Evolutionary conservation across 179 eudicot species (phyloP), one percentile per base, ranked within the genome.

Genomic region (Beta macrorhiza): DNA sequence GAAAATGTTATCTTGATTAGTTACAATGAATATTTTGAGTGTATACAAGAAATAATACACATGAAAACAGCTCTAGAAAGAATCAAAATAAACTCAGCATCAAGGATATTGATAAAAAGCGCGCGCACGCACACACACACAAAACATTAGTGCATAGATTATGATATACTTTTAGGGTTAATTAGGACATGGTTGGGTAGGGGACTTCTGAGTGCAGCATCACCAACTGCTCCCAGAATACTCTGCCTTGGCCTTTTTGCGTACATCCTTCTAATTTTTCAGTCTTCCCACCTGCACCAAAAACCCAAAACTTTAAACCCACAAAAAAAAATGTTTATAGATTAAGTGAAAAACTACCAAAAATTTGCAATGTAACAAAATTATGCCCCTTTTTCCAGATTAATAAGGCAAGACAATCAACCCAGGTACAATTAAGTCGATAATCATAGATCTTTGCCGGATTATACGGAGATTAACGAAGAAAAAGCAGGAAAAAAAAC

Each of bases 201-300:
- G 49, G 86, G 86, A 71, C 25, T 25, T 29, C 61, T 71, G 12
- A 76, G 74, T 16, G 83, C 83, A 10, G 83, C 86, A 51, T 44
- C 74, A 29, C 86, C 86, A 4, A 83, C 86, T 44, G 5, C 72
- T 53, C 86, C 86, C 15, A 83, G 69, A 6, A 75, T 72, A 73
- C 19, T 80, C 74, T 62, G 67, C 29, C 80, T 82, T 12, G 72
- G n/a, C 2, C 72, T 72, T 61, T 19, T 65, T 70, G 74, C 15
- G 52, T 32, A 20, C 82, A 78, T 78, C 59, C 25, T 20, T 72
- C 57, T 45, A 63, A 61, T 61, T 67, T 57, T 71, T 68, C 11
- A 19, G 1, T 77, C n/a, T 64, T 37, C 15, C 51, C 53, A 67
- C 75, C 67, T 52, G 32, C 52, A 52, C 42, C 69, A 76, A 78